phyloP scores from a whole-genome alignment of 192 early-diverging fungal genomes.

The Dissophora globulifera region DNA sequence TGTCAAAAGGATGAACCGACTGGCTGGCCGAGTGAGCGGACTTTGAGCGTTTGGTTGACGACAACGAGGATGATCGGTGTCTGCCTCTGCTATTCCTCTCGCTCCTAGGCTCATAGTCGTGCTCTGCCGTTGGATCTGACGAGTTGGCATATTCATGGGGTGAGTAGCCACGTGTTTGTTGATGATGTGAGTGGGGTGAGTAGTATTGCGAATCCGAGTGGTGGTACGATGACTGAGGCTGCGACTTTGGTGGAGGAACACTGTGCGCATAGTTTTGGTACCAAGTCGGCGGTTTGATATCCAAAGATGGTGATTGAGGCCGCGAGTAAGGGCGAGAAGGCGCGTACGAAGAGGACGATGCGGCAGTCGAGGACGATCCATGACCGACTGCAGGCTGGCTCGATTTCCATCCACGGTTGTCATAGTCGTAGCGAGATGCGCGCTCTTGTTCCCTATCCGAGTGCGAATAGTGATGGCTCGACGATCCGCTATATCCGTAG shows the following conservation, averaged over 20 bases:
- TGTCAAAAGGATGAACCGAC: constrained; percentile 50
- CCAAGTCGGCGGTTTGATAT: constrained; percentile 48
- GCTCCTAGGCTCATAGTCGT: constrained; percentile 5
- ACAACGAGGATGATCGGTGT: constrained; percentile 13
- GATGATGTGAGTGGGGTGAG: constrained; percentile 2
- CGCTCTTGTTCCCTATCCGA: constrained; percentile 8
- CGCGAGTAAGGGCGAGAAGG: constrained; percentile 4
- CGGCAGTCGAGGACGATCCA: constrained; percentile 1
- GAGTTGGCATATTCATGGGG: not conserved
- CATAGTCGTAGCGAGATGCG: constrained; percentile 30
- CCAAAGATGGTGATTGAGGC: constrained; percentile 29
- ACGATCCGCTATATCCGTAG: constrained; percentile 19
- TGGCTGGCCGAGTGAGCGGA: not conserved
- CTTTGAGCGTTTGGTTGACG: constrained; percentile 39
- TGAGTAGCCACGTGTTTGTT: not conserved
- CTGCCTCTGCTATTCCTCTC: not conserved
- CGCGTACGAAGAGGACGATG: constrained; percentile 7
- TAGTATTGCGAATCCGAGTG: constrained; percentile 20
- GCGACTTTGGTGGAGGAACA: constrained; percentile 26
- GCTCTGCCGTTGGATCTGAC: not conserved
- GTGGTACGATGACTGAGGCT: constrained; percentile 11
- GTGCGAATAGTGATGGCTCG: constrained; percentile 12
- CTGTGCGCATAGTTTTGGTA: constrained; percentile 51
- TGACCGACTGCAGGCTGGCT: not conserved
- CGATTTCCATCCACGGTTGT: constrained; percentile 24